Base-by-base conservation (phyloP, 768 basidiomycete species). In the Pleurotus sapidus region DNA sequence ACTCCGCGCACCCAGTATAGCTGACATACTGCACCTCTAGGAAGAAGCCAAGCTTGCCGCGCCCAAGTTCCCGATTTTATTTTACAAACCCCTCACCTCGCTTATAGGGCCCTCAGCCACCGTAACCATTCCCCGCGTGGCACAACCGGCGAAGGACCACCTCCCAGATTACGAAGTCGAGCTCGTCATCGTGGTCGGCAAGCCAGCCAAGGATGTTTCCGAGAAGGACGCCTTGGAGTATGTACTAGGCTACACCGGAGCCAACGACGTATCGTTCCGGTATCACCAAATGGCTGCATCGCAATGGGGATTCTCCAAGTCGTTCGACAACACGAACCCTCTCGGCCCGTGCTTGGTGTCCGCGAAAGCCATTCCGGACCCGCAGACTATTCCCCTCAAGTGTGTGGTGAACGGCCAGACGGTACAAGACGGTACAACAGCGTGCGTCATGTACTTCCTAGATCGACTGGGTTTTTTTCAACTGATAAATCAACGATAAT, bases 261-360 rank as follows among this genome's bases (percentile, higher is more conserved):
- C 84, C 4, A 93, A 93, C 65, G 91, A 93, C 65, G 91, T 90
- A 55, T 93, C 91, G 4, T 93, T 93, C 81, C 83, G 93, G 42
- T 84, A 87, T 61, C 86, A 88, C 63, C 93, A 95, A 67, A 74
- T 89, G 72, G 83, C 84, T 3, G 86, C 87, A 8, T 87, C 88
- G 0, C 93, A 95, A 63, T 95, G 93, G 93, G 77, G 82, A 27
- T 94, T 92, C 71, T 92, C 91, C 24, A 95, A 95, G 70, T 80
- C 87, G 42, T 95, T 93, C 62, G 85, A 87, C 61, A 80, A 86
- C 67, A 83, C 84, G 3, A 86, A 82, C 63, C 93, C 93, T 1
- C 71, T 93, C 39, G 93, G 93, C 0, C 93, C 93, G 2, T 89
- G 86, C 64, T 73, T 95, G 25, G 89, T 95, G 15, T 83, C 89